phyloP scores from a whole-genome alignment of 2,329 filamentous ascomycete species.

The Pseudogymnoascus sp. region DNA sequence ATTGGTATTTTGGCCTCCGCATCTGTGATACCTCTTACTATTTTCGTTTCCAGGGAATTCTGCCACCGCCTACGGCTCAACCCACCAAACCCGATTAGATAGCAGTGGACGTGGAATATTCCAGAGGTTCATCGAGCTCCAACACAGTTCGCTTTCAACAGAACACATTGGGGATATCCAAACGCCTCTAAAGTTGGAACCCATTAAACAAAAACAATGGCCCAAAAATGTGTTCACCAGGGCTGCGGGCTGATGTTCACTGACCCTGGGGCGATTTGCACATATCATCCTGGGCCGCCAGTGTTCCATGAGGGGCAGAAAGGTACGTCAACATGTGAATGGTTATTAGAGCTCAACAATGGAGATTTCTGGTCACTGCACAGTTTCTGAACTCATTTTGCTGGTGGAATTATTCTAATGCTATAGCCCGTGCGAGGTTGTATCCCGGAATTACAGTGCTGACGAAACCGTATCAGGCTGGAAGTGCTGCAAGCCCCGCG shows the following conservation, averaged over 20 bases:
- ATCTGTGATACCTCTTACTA: background rate
- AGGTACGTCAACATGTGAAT: conserved; percentile 50
- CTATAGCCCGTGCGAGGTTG: conserved; percentile 6
- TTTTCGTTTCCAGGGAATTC: background rate
- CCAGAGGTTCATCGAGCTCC: conserved; percentile 6
- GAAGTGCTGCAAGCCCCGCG: conserved; percentile 97
- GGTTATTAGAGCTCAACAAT: background rate
- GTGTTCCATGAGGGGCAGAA: conserved; percentile 98
- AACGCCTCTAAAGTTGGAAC: conserved; percentile 1
- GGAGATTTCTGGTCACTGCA: background rate
- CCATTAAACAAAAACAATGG: conserved; percentile 10
- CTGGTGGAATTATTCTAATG: conserved; percentile 13
- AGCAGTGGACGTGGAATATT: conserved; percentile 8
- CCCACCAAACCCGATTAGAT: conserved; percentile 7
- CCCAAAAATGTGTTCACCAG: conserved; percentile 90
- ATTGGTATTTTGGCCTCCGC: background rate
- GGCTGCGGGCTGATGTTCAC: conserved; percentile 86
- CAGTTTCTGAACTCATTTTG: background rate
- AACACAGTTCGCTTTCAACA: background rate
- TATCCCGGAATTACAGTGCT: background rate
- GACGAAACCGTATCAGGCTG: conserved; percentile 56
- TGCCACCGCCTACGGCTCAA: conserved; percentile 2
- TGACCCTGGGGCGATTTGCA: conserved; percentile 74
- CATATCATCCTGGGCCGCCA: conserved; percentile 88
- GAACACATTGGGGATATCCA: conserved; percentile 1